Percentiles rank a stretch among this genome's conserved stretches.
Evolutionary conservation across 2,329 filamentous ascomycete genomes (phyloP).

Genomic region (Acephala macrosclerotiorum): DNA sequence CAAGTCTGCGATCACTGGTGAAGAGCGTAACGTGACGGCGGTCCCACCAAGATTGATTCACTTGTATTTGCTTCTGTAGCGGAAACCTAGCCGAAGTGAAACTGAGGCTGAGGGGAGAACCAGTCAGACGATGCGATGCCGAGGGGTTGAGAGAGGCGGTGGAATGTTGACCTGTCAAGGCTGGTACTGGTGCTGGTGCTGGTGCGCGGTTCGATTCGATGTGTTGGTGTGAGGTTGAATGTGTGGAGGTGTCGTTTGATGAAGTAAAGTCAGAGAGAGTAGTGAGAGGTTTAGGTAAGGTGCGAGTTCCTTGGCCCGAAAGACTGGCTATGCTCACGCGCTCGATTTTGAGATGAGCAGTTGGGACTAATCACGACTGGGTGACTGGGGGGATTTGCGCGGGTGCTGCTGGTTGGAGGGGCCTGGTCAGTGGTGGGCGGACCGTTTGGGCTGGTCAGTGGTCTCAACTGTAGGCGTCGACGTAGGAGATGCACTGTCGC

Average conservation of each 20-base stretch:
- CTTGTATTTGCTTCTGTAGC: slow-evolving; percentile 34
- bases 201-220: slow-evolving; percentile 24
- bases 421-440: slow-evolving; percentile 12
- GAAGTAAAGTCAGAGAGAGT: slow-evolving; percentile 34
- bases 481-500: slow-evolving; percentile 11
- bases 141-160: slow-evolving; percentile 23
- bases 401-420: slow-evolving; percentile 36
- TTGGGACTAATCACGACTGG: slow-evolving; percentile 36
- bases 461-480: slow-evolving; percentile 18
- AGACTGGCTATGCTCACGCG: slow-evolving; percentile 46
- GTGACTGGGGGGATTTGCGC: slow-evolving; percentile 19
- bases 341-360: slow-evolving; percentile 43
- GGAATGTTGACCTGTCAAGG: slow-evolving; percentile 28
- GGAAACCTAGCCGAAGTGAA: slow-evolving; percentile 30
- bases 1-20: slow-evolving; percentile 33
- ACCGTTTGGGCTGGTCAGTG: slow-evolving; percentile 30
- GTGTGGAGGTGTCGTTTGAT: slow-evolving; percentile 37
- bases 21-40: slow-evolving; percentile 39
- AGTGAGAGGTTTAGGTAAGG: slow-evolving; percentile 35
- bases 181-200: too few relatives aligned
- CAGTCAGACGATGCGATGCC: slow-evolving; percentile 18
- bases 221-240: slow-evolving; percentile 28
- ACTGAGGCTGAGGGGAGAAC: slow-evolving; percentile 29
- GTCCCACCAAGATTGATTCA: slow-evolving; percentile 33
- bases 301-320: slow-evolving; percentile 41